Percentiles rank a stretch among this genome's conserved stretches.
These are phyloP conservation scores for Aspergillus hortae DNA, from an alignment of 2,329 filamentous ascomycete species.

Conservation along the genomic window DNA sequence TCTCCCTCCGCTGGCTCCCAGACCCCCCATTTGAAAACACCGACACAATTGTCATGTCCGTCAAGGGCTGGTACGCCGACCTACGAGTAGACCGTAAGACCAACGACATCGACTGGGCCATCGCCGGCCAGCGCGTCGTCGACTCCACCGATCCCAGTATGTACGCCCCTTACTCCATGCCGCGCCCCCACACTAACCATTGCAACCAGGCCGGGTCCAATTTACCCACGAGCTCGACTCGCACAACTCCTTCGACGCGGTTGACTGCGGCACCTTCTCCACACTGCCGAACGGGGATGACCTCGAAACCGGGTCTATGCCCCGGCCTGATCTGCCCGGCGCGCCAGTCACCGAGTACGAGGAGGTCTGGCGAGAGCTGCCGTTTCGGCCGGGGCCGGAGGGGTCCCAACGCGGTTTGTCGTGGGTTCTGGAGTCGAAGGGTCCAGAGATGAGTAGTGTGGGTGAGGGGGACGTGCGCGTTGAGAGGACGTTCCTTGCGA, in stretches of 20 bases:
- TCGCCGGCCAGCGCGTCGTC: constrained; percentile 40
- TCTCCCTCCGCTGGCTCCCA: constrained; percentile 43
- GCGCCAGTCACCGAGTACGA: constrained; percentile 52
- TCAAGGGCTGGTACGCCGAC: constrained; percentile 43
- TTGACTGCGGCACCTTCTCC: constrained; percentile 37
- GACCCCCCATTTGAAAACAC: constrained; percentile 40
- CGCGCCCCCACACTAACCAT: neutral
- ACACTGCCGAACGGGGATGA: constrained; percentile 39
- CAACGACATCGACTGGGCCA: constrained; percentile 40
- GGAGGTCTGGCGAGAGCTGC: constrained; percentile 60
- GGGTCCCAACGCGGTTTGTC: constrained; percentile 20
- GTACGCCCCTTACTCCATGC: constrained; percentile 1
- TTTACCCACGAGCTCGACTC: constrained; percentile 42
- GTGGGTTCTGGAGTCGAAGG: constrained; percentile 28
- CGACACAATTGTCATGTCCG: constrained; percentile 42
- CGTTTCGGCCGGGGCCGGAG: constrained; percentile 29
- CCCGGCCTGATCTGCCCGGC: constrained; percentile 32
- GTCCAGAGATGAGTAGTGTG: constrained; percentile 4
- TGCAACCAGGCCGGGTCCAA: constrained; percentile 26
- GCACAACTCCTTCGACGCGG: constrained; percentile 28
- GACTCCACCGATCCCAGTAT: constrained; percentile 34
- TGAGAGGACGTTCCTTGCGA: constrained; percentile 27
- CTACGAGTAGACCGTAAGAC: constrained; percentile 38
- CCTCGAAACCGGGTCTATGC: constrained; percentile 39
- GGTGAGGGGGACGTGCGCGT: constrained; percentile 16